Percentiles rank a stretch among this genome's conserved stretches.
Evolutionary conservation across 257 asterid genomes (phyloP).

Genomic region (Plectranthus barbatus): DNA sequence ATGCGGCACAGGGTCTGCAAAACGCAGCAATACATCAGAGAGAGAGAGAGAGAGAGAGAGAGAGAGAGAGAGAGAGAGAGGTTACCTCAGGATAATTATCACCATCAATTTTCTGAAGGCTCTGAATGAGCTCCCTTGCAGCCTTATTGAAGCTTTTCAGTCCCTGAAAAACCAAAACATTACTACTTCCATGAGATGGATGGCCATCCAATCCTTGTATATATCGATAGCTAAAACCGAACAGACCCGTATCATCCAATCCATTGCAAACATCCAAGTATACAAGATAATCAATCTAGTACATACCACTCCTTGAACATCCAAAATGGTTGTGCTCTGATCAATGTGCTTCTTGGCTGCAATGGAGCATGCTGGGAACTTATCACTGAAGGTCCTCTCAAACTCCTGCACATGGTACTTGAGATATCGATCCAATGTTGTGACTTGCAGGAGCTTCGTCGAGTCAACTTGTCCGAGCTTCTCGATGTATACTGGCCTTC

Average conservation of each 20-base stretch:
- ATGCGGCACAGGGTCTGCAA: slow-evolving; percentile 89
- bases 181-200: not conserved
- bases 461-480: slow-evolving; percentile 81
- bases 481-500: slow-evolving; percentile 84
- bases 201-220: no score
- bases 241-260: no score
- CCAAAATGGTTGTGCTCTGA: slow-evolving; percentile 94
- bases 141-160: slow-evolving; percentile 79
- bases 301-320: slow-evolving; percentile 98
- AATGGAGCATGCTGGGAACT: slow-evolving; percentile 91
- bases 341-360: slow-evolving; percentile 88
- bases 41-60: not conserved
- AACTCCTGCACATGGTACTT: slow-evolving; percentile 86
- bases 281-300: no score
- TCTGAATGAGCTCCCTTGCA: slow-evolving; percentile 86
- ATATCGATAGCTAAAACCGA: no score
- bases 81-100: slow-evolving; percentile 91
- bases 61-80: not conserved
- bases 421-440: slow-evolving; percentile 76
- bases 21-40: not conserved
- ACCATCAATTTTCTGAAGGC: slow-evolving; percentile 85
- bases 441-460: slow-evolving; percentile 73
- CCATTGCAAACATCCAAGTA: no score
- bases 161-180: slow-evolving; percentile 49
- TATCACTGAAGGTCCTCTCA: slow-evolving; percentile 73